phyloP scores from a whole-genome alignment of 768 basidiomycete species.

The Suillus fuscotomentosus region DNA sequence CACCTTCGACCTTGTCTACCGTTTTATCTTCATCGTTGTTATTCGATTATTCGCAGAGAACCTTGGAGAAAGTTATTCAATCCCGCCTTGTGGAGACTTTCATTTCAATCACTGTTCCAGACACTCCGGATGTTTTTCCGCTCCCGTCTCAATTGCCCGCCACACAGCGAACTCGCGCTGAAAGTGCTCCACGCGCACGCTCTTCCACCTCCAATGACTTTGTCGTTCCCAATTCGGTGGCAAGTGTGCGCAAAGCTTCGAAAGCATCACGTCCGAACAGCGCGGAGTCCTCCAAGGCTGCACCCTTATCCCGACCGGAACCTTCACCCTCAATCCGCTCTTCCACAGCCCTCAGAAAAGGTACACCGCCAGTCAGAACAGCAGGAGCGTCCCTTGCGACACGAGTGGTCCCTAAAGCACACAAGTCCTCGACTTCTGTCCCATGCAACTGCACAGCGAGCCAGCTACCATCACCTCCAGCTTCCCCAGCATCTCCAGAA shows the following conservation, averaged over 20 bases:
- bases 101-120: constrained; percentile 51
- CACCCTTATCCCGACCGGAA: constrained; percentile 6
- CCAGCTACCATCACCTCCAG: constrained; percentile 21
- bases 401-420: constrained; percentile 17
- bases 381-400: constrained; percentile 13
- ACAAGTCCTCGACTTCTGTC: constrained; percentile 21
- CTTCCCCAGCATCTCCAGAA: constrained; percentile 14
- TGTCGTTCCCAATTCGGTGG: neutral
- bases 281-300: constrained; percentile 17
- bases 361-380: constrained; percentile 15
- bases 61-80: constrained; percentile 66
- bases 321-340: constrained; percentile 13
- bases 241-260: constrained; percentile 14
- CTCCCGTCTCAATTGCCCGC: constrained; percentile 25
- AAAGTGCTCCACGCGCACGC: constrained; percentile 23
- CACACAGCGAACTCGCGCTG: constrained; percentile 24
- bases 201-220: constrained; percentile 1
- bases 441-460: constrained; percentile 24
- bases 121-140: constrained; percentile 13
- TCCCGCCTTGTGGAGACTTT: constrained; percentile 81
- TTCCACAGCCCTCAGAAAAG: constrained; percentile 15
- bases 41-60: constrained; percentile 63
- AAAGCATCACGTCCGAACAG: constrained; percentile 15
- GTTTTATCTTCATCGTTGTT: constrained; percentile 35
- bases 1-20: neutral